These are phyloP conservation scores for Toxicodendron radicans DNA, from an alignment of 345 rosid species.

Conservation along the genomic window DNA sequence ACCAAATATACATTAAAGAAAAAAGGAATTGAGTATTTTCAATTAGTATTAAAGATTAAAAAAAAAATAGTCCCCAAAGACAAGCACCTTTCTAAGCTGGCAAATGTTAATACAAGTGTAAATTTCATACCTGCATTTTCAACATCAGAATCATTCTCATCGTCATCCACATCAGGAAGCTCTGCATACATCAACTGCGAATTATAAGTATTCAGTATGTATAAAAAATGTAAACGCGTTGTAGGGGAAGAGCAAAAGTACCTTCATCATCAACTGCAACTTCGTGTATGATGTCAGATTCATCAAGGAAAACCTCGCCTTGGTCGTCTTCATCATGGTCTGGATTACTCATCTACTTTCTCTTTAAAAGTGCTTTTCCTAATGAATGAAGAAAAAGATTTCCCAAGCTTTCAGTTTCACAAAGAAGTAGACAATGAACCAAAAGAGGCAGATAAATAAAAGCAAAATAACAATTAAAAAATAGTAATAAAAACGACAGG, in stretches of 20 bases:
- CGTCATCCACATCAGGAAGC: conserved; percentile 78
- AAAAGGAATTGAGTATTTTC: too few relatives aligned
- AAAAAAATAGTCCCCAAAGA: too few relatives aligned
- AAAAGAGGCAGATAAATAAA: too few relatives aligned
- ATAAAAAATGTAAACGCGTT: background rate
- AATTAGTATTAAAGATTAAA: too few relatives aligned
- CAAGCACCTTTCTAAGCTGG: too few relatives aligned
- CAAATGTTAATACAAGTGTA: background rate
- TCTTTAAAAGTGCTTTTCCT: background rate
- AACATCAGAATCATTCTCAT: conserved; percentile 39
- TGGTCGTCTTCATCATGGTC: conserved; percentile 46
- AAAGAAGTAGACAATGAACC: background rate
- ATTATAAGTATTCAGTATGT: background rate
- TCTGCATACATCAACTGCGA: conserved; percentile 33
- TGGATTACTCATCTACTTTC: conserved; percentile 29
- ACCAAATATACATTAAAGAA: background rate
- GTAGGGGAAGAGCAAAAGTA: conserved; percentile 13
- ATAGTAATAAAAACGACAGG: background rate
- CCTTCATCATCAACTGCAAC: conserved; percentile 80
- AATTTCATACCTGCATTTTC: conserved; percentile 21
- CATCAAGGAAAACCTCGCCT: conserved; percentile 68
- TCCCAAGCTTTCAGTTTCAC: background rate
- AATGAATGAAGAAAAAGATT: background rate
- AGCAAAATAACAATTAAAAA: background rate
- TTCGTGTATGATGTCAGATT: conserved; percentile 70